Evolutionary conservation across 2,329 filamentous ascomycete genomes (phyloP).

Genomic region (Tolypocladium guangdongense): DNA sequence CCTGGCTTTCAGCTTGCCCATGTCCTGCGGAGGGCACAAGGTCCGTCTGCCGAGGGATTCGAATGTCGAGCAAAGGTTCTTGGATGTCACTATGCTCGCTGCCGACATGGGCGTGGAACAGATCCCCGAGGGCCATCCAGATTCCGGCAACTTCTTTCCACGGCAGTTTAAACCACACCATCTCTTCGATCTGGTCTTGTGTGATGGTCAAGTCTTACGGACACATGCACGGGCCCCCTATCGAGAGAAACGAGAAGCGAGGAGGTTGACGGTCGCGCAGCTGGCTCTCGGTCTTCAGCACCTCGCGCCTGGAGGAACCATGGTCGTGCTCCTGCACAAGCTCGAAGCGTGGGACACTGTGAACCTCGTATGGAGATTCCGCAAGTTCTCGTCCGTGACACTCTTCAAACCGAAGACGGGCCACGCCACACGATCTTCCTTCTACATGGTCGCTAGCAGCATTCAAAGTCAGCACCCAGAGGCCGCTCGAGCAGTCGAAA

Average conservation of each 20-base stretch:
- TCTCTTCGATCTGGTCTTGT: conserved; percentile 32
- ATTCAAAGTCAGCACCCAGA: conserved; percentile 21
- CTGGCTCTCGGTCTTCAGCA: conserved; percentile 34
- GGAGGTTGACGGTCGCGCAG: conserved; percentile 25
- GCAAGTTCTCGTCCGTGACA: conserved; percentile 26
- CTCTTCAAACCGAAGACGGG: conserved; percentile 31
- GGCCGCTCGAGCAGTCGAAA: conserved; percentile 22
- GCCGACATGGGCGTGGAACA: conserved; percentile 26
- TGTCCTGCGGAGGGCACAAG: conserved; percentile 26
- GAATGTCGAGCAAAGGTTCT: conserved; percentile 10
- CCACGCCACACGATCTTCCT: conserved; percentile 29
- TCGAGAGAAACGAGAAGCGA: conserved; percentile 22
- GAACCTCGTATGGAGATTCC: conserved; percentile 25
- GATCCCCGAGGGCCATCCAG: conserved; percentile 19
- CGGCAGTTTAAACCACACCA: conserved; percentile 12
- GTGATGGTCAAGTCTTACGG: conserved; percentile 35
- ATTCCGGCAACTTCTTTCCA: conserved; percentile 9
- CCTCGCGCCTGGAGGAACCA: conserved; percentile 32
- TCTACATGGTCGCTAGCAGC: conserved; percentile 39
- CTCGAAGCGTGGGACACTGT: conserved; percentile 29
- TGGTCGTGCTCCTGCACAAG: conserved; percentile 40
- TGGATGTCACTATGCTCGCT: conserved; percentile 42
- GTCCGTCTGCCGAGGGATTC: conserved; percentile 14
- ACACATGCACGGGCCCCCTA: conserved; percentile 22
- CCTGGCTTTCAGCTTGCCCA: conserved; percentile 29